Evolutionary conservation across 805 yeast genomes (phyloP).

Genomic region (Candida ipomoeae): DNA sequence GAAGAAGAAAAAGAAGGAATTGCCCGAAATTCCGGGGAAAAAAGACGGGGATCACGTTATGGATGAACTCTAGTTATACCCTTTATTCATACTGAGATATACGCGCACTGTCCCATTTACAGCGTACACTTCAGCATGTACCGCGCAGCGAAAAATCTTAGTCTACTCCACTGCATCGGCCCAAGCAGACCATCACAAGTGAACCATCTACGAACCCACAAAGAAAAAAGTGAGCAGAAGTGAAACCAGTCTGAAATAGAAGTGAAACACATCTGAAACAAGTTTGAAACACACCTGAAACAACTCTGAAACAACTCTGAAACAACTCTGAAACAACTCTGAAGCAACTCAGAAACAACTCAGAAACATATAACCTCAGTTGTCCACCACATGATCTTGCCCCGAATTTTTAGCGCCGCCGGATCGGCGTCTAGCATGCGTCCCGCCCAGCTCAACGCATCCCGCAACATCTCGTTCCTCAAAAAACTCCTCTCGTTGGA

Average conservation of each 20-base stretch:
- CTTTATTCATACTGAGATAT: background rate
- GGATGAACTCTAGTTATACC: background rate
- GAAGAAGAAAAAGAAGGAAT: background rate
- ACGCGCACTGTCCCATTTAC: background rate
- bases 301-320: too few relatives aligned
- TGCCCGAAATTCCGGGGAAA: too few relatives aligned
- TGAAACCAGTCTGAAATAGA: too few relatives aligned
- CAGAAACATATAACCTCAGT: too few relatives aligned
- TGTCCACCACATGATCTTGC: background rate
- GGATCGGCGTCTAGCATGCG: conserved; percentile 1
- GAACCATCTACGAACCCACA: background rate
- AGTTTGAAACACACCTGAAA: too few relatives aligned
- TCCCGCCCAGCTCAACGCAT: background rate
- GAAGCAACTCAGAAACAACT: too few relatives aligned
- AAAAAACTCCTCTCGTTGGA: conserved; percentile 37
- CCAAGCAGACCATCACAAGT: background rate
- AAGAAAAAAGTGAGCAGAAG: background rate
- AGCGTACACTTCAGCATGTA: background rate
- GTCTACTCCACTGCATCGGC: background rate
- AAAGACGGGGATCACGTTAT: background rate
- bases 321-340: too few relatives aligned
- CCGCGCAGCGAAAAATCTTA: conserved; percentile 1
- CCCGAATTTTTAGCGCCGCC: conserved; percentile 1
- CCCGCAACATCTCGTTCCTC: conserved; percentile 28
- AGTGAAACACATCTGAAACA: too few relatives aligned